These are phyloP conservation scores for Coemansia sp. DNA, from an alignment of 192 early-diverging fungal species.

Conservation along the genomic window DNA sequence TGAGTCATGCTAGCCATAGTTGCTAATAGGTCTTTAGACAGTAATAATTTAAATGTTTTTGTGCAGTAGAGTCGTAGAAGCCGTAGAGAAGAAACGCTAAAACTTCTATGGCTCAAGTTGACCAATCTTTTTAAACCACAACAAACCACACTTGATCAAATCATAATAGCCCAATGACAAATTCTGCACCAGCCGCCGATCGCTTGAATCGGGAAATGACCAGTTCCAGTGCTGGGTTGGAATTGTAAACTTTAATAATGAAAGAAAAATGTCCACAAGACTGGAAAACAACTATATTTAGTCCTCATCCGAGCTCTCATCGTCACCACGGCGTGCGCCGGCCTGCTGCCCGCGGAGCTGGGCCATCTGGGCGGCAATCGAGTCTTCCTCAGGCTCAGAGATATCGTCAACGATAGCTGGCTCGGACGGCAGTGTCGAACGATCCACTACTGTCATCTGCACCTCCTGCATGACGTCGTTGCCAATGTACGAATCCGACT, in stretches of 20 bases:
- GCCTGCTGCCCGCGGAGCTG: constrained; percentile 75
- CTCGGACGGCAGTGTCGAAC: constrained; percentile 72
- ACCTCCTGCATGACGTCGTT: constrained; percentile 79
- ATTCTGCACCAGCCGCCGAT: too few species aligned
- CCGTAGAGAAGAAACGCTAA: neutral
- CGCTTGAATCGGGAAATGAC: too few species aligned
- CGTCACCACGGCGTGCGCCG: constrained; percentile 34
- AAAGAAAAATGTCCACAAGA: neutral
- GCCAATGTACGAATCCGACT: constrained; percentile 86
- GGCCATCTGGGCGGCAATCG: constrained; percentile 94
- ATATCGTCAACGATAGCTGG: constrained; percentile 81
- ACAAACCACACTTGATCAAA: neutral
- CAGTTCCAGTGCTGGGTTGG: neutral
- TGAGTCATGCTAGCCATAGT: constrained; percentile 12
- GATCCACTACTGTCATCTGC: constrained; percentile 71
- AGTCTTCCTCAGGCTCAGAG: constrained; percentile 94
- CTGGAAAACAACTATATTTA: constrained; percentile 7
- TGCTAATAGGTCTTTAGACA: neutral
- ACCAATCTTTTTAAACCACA: neutral
- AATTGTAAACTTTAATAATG: neutral
- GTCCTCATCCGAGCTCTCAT: constrained; percentile 58
- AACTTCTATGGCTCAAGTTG: neutral
- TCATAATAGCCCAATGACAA: neutral
- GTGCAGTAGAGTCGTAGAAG: neutral
- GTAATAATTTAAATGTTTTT: constrained; percentile 6